A percentile compares a stretch with the other conserved stretches of the same genome.
These are phyloP conservation scores for Marchantia paleacea DNA, from an alignment of 225 moss, liverwort and hornwort genomes.

Conservation along the genomic window DNA sequence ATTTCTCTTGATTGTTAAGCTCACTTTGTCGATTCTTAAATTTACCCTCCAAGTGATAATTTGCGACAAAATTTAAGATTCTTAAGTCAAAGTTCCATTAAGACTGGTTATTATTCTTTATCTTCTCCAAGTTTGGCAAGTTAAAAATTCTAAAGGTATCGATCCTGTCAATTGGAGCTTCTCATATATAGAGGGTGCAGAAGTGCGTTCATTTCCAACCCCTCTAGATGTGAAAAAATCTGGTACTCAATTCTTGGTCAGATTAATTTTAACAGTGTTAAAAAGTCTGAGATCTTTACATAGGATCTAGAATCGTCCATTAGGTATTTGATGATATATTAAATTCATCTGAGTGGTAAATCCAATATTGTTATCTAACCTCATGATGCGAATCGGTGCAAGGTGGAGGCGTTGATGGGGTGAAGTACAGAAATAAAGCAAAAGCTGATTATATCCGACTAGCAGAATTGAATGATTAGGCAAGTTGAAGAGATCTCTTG, in stretches of 20 bases:
- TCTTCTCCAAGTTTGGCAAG: too few relatives aligned
- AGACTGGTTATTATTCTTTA: too few relatives aligned
- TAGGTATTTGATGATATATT: too few relatives aligned
- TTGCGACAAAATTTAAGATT: too few relatives aligned
- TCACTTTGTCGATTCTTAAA: too few relatives aligned
- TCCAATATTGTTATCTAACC: conserved; percentile 24
- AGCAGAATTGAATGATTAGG: conserved; percentile 18
- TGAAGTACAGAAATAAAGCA: too few relatives aligned
- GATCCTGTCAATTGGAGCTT: conserved; percentile 2
- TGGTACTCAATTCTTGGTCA: conserved; percentile 15
- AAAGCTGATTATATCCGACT: conserved; percentile 18
- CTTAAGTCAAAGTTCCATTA: too few relatives aligned
- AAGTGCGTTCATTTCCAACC: background rate
- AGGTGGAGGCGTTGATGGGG: background rate
- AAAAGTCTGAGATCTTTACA: conserved; percentile 19
- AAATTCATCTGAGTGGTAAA: conserved; percentile 18
- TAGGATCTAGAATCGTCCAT: conserved; percentile 18
- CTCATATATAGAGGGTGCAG: conserved; percentile 3
- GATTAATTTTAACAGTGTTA: conserved; percentile 21
- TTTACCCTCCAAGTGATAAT: too few relatives aligned
- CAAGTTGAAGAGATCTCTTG: conserved; percentile 22
- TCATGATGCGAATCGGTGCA: conserved; percentile 22
- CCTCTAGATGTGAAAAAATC: conserved; percentile 1
- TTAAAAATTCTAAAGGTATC: too few relatives aligned
- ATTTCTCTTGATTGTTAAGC: too few relatives aligned